Evolutionary conservation across 805 yeast genomes (phyloP).

Genomic region (Lachancea mirantina): DNA sequence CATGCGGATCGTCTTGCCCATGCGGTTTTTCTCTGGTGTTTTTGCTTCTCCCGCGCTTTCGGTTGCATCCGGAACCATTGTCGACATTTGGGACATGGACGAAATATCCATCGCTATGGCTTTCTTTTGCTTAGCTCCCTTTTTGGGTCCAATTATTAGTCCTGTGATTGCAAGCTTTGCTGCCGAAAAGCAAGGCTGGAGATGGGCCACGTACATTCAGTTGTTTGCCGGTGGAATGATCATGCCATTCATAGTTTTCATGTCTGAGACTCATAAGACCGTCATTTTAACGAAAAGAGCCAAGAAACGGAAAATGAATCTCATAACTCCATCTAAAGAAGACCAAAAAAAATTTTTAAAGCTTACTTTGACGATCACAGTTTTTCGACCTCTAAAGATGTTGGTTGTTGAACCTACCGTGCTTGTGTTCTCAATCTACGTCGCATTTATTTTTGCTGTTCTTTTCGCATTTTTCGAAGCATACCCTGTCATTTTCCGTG

Average conservation of each 20-base stretch:
- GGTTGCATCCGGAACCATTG: constrained; percentile 76
- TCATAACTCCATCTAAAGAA: constrained; percentile 33
- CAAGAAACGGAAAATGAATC: constrained; percentile 46
- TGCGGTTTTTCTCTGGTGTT: constrained; percentile 68
- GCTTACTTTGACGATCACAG: constrained; percentile 41
- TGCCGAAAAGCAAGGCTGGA: constrained; percentile 53
- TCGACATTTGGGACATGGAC: constrained; percentile 65
- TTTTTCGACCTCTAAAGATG: constrained; percentile 63
- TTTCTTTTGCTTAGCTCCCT: constrained; percentile 70
- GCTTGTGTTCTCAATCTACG: constrained; percentile 56
- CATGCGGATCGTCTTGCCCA: constrained; percentile 53
- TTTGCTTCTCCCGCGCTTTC: constrained; percentile 79
- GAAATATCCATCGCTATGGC: constrained; percentile 70
- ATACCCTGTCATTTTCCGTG: constrained; percentile 64
- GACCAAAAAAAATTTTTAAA: constrained; percentile 36
- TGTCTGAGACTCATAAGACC: constrained; percentile 71
- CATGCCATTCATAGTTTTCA: constrained; percentile 39
- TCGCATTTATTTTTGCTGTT: constrained; percentile 71
- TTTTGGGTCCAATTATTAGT: constrained; percentile 73
- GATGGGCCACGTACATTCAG: constrained; percentile 67
- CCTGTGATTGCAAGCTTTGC: constrained; percentile 72
- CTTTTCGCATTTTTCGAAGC: constrained; percentile 77
- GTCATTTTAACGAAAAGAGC: constrained; percentile 56
- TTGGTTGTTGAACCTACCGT: constrained; percentile 70
- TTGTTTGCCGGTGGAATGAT: constrained; percentile 56